Base-by-base conservation (phyloP, 2,329 filamentous ascomycete species). In the Didymella arachidicola region DNA sequence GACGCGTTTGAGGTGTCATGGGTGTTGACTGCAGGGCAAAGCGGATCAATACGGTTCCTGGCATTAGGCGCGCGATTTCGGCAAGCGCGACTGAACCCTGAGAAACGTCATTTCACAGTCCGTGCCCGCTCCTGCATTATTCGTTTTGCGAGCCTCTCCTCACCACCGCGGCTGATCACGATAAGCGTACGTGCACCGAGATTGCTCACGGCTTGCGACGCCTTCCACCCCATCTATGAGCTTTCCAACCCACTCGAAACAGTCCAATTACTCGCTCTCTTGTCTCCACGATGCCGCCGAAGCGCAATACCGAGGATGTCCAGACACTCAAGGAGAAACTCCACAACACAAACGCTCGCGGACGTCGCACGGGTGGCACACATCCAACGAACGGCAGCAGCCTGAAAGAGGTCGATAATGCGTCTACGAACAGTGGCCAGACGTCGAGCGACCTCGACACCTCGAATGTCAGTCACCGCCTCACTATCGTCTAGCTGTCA, bases 321-420 rank as follows among this genome's bases (percentile, higher is more conserved):
- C 73, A 74, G 71, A 70, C 59, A 53, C 73, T 76, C 50, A 78
- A 79, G 69, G 79, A 81, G 67, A 79, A 79, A 69, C 74, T 76
- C 18, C 77, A 80, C 56, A 69, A 70, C 45, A 67, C 73, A 50
- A 76, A 70, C 53, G 74, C 74, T 46, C 79, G 79, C 57, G 77
- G 71, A 22, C 74, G 75, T 57, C 72, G 75, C 62, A 76, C 73
- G 63, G 74, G 72, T 41, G 63, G 64, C 27, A 55, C 63, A 36
- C 60, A 56, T 22, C 39, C 60, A 30, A 58, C 69, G 30, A 77
- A 76, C 53, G 76, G 75, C 36, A 78, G 73, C 61, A 59, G 63
- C 32, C 60, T 76, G 53, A 78, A 78, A 53, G 77, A 77, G 49
- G 75, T 77, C 42, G 76, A 78, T 65, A 74, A 73, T 67, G 68